Conservation (phyloP, 768 basidiomycete genomes). For the Holtermanniella nyarrowii region DNA sequence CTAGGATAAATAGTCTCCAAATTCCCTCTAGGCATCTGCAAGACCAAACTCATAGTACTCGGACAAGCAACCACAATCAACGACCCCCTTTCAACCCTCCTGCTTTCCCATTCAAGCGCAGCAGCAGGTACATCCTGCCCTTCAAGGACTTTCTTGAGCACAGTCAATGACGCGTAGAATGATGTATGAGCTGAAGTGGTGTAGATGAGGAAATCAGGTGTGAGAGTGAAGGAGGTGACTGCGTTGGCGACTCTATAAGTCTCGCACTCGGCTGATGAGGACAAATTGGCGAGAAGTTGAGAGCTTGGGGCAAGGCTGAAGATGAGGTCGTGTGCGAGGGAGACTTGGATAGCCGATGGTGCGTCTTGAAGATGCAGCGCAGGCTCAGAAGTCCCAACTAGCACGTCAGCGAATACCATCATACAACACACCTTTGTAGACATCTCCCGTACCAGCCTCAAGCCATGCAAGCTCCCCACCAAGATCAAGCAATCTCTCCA, state of each 20-base stretch:
- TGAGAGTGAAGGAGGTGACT: conserved; percentile 55
- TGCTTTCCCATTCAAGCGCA: conserved; percentile 52
- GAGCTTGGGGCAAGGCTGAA: conserved; percentile 56
- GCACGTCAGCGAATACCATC: conserved; percentile 6
- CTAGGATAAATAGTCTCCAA: conserved; percentile 90
- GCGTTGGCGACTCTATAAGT: conserved; percentile 29
- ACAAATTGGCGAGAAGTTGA: conserved; percentile 8
- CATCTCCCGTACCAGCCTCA: conserved; percentile 15
- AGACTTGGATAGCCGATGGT: conserved; percentile 11
- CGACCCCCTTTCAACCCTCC: conserved; percentile 81
- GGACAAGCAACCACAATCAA: conserved; percentile 80
- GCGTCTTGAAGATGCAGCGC: conserved; percentile 16
- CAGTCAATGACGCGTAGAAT: conserved; percentile 55
- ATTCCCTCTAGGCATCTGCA: conserved; percentile 98
- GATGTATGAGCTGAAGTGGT: conserved; percentile 74
- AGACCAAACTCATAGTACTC: conserved; percentile 73
- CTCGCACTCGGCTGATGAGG: neutral
- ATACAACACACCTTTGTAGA: conserved; percentile 7
- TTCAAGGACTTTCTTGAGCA: conserved; percentile 16
- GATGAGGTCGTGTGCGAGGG: conserved; percentile 40
- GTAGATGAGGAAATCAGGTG: conserved; percentile 70
- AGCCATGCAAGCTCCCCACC: conserved; percentile 12
- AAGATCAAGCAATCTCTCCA: conserved; percentile 16
- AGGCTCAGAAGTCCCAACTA: conserved; percentile 5
- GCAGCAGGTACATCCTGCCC: conserved; percentile 23